These are phyloP conservation scores for Aureobasidium sp. DNA, from an alignment of 2,329 filamentous ascomycete species.

Conservation along the genomic window DNA sequence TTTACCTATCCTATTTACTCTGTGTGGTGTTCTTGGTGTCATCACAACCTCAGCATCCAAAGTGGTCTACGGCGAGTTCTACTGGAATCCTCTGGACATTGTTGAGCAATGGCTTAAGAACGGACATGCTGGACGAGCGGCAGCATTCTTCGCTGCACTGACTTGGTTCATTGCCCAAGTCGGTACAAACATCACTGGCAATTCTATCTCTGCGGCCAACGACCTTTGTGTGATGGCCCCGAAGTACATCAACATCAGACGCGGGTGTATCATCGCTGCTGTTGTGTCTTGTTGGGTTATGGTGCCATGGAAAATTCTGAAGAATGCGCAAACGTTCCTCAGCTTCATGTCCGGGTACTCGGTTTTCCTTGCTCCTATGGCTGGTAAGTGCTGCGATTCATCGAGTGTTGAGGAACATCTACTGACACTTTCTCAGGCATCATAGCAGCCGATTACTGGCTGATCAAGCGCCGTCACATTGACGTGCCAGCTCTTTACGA, in stretches of 20 bases:
- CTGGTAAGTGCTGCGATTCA: slow-evolving; percentile 28
- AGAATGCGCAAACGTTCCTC: slow-evolving; percentile 48
- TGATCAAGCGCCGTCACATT: slow-evolving; percentile 45
- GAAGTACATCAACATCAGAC: slow-evolving; percentile 41
- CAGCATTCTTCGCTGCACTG: slow-evolving; percentile 28
- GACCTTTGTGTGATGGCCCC: slow-evolving; percentile 48
- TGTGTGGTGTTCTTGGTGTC: slow-evolving; percentile 48
- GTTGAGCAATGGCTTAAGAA: slow-evolving; percentile 31
- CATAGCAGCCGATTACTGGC: slow-evolving; percentile 55
- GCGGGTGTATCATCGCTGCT: slow-evolving; percentile 39
- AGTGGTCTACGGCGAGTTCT: slow-evolving; percentile 45
- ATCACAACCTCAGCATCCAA: slow-evolving; percentile 50
- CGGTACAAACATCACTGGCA: slow-evolving; percentile 48
- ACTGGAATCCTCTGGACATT: slow-evolving; percentile 29
- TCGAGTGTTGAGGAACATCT: background rate
- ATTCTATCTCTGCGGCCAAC: slow-evolving; percentile 48
- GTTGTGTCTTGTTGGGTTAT: slow-evolving; percentile 48
- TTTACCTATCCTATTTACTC: slow-evolving; percentile 46
- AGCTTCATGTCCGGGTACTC: slow-evolving; percentile 58
- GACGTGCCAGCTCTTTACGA: slow-evolving; percentile 43
- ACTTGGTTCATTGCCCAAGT: slow-evolving; percentile 47
- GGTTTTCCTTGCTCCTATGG: slow-evolving; percentile 58
- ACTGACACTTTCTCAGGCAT: slow-evolving; percentile 30
- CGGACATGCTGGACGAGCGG: slow-evolving; percentile 26
- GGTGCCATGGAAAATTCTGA: slow-evolving; percentile 60